phyloP scores from a whole-genome alignment of 345 rosid genomes.

The Laguncularia racemosa region DNA sequence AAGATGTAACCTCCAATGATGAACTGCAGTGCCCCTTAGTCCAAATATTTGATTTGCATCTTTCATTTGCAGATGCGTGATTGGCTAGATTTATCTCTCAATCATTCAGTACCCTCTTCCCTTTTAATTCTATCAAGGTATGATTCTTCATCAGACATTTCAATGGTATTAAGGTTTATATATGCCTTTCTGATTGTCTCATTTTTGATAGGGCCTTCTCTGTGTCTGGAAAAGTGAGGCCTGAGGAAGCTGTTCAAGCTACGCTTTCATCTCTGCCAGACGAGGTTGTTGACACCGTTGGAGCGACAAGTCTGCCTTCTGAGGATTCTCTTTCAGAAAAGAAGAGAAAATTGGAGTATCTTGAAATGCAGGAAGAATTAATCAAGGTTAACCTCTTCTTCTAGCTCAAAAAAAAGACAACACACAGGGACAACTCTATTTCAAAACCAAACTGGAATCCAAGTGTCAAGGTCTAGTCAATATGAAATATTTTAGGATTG shows the following conservation, averaged over 20 bases:
- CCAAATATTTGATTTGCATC: conserved; percentile 5
- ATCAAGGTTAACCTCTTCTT: conserved; percentile 51
- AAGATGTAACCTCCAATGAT: no score
- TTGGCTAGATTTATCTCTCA: conserved; percentile 96
- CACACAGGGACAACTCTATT: no score
- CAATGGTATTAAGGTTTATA: neutral
- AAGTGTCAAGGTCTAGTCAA: no score
- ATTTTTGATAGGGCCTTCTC: conserved; percentile 61
- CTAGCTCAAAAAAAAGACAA: neutral
- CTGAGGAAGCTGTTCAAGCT: conserved; percentile 98
- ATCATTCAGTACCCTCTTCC: conserved; percentile 86
- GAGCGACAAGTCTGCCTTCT: conserved; percentile 79
- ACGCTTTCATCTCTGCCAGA: conserved; percentile 94
- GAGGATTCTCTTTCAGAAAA: conserved; percentile 90
- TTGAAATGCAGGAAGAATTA: conserved; percentile 96
- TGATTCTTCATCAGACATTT: neutral
- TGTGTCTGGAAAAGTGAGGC: conserved; percentile 84
- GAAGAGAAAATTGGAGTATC: conserved; percentile 89
- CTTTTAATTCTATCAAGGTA: conserved; percentile 91
- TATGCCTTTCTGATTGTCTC: neutral
- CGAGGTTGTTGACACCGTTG: conserved; percentile 93
- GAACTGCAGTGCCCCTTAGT: no score
- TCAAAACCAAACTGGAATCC: no score
- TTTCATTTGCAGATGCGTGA: conserved; percentile 57
- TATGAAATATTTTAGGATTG: no score